A percentile compares a stretch with the other conserved stretches of the same genome.
These are phyloP conservation scores for Aspergillus homomorphus DNA, from an alignment of 495 filamentous ascomycete species.

Conservation along the genomic window DNA sequence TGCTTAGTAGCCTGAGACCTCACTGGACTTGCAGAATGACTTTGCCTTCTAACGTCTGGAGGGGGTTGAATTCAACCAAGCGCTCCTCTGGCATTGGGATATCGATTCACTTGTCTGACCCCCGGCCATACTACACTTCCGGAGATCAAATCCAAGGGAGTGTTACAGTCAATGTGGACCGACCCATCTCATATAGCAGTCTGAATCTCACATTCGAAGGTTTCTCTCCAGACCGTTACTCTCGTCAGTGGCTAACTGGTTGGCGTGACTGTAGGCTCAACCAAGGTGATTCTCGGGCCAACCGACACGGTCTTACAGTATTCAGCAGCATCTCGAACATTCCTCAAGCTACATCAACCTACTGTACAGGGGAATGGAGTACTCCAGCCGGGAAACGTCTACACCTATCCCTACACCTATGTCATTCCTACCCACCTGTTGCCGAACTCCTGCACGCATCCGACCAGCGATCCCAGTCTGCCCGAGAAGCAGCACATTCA, in stretches of 20 bases:
- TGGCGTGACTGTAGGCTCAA: neutral
- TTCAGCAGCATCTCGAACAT: neutral
- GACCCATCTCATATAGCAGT: neutral
- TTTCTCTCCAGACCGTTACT: neutral
- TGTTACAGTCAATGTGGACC: neutral
- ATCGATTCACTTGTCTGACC: neutral
- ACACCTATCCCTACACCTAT: neutral
- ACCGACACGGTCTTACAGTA: neutral
- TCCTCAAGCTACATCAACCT: neutral
- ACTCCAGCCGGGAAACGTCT: neutral
- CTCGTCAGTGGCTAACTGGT: no score
- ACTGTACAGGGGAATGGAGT: neutral
- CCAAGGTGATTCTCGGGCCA: neutral
- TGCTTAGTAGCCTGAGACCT: no score
- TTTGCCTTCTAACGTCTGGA: no score
- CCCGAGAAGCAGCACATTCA: neutral
- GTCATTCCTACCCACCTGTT: neutral
- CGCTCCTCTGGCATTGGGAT: no score
- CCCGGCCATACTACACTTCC: neutral
- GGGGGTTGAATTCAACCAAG: no score
- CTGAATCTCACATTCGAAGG: neutral
- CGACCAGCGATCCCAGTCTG: neutral
- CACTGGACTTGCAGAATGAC: no score
- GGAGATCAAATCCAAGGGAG: neutral
- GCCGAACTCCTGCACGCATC: neutral